A percentile compares a stretch with the other conserved stretches of the same genome.
Conservation (phyloP, 2,329 filamentous ascomycete genomes). For the Dryadomyces sulphureus region DNA sequence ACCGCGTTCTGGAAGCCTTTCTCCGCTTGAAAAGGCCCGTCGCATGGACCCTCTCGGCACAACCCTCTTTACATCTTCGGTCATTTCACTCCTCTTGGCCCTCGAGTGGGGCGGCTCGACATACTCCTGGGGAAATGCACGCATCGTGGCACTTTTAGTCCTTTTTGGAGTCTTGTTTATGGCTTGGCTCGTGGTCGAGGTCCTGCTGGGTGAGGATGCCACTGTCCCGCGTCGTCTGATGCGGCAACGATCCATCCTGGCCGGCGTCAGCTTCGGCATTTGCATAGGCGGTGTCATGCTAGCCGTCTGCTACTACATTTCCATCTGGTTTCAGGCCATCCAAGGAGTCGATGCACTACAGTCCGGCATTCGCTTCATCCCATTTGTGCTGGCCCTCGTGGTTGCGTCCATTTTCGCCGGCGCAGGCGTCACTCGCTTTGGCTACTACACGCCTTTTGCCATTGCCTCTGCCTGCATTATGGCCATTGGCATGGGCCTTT, state of each 20-base stretch:
- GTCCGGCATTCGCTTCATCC: constrained; percentile 21
- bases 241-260: constrained; percentile 22
- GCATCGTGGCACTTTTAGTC: constrained; percentile 35
- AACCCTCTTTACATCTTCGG: constrained; percentile 32
- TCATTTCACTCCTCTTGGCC: constrained; percentile 38
- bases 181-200: constrained; percentile 31
- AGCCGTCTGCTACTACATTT: constrained; percentile 20
- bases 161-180: constrained; percentile 29
- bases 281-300: constrained; percentile 23
- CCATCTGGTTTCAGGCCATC: constrained; percentile 24
- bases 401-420: constrained; percentile 13
- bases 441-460: constrained; percentile 22
- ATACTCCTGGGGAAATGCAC: constrained; percentile 33
- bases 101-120: constrained; percentile 41
- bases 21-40: constrained; percentile 14
- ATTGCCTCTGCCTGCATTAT: constrained; percentile 16
- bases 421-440: constrained; percentile 10
- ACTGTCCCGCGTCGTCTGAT: constrained; percentile 27
- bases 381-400: constrained; percentile 14
- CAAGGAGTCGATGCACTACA: constrained; percentile 14
- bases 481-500: constrained; percentile 19
- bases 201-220: constrained; percentile 14
- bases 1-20: constrained; percentile 8
- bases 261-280: constrained; percentile 19
- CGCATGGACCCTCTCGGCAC: constrained; percentile 35